phyloP scores from a whole-genome alignment of 1,284 basidiomycete genomes.

The Leccinum pachyderme region DNA sequence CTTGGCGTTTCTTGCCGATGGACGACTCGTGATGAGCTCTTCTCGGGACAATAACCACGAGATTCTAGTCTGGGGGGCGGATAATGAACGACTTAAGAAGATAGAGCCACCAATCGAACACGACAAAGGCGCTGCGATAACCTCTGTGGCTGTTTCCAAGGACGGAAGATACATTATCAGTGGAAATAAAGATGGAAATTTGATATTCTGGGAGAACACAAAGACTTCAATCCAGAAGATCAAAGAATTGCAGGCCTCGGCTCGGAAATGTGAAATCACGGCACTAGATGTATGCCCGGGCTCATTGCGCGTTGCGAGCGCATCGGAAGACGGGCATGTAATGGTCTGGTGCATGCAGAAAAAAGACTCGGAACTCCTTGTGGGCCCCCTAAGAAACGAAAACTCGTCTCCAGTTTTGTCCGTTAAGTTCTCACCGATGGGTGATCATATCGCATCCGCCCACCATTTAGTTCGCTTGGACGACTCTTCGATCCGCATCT shows the following conservation, averaged over 20 bases:
- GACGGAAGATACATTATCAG: neutral
- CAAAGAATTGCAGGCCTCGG: neutral
- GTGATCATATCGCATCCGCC: slow-evolving; percentile 9
- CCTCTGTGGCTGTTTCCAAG: neutral
- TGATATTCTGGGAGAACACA: neutral
- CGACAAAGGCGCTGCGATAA: neutral
- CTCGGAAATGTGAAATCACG: neutral
- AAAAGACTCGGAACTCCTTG: neutral
- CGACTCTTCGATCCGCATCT: slow-evolving; percentile 3
- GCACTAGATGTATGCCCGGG: slow-evolving; percentile 8
- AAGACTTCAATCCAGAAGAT: neutral
- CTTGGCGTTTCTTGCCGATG: neutral
- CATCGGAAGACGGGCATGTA: slow-evolving; percentile 7
- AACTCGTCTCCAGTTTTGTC: slow-evolving; percentile 3
- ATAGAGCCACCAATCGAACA: neutral
- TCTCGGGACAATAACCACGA: neutral
- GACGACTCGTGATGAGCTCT: neutral
- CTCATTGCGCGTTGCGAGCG: slow-evolving; percentile 3
- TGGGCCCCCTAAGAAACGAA: neutral
- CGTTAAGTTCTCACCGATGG: slow-evolving; percentile 19
- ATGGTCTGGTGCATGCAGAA: slow-evolving; percentile 19
- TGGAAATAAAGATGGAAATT: neutral
- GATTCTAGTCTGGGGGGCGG: neutral
- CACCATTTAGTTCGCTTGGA: neutral
- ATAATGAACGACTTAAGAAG: neutral